Evolutionary conservation across 2,329 filamentous ascomycete genomes (phyloP), one percentile per base, ranked within the genome.

Genomic region (Alternaria consortialis): DNA sequence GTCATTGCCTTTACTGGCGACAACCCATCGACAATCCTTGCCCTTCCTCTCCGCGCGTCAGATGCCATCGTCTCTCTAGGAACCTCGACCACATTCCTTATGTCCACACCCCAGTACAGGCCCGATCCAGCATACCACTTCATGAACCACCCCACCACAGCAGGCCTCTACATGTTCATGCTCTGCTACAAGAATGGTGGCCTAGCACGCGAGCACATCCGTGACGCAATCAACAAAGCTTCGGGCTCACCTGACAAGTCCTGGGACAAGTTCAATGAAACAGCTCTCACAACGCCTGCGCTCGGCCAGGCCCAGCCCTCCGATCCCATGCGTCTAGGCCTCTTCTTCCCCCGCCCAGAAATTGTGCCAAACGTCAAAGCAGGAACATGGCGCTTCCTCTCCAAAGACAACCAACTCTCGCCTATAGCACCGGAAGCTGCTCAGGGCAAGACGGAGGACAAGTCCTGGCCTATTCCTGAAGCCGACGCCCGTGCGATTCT

Each of bases 151-250:
- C 95, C 95, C 1, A 95, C 93, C 44, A 97, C 93, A 1, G 83
- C 89, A 0, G 93, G 91, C 1, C 87, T 97, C 62, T 97, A 97
- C 86, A 98, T 99, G 95, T 98, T 99, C 81, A 99, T 99, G 95
- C 88, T 99, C 36, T 99, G 95, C 85, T 99, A 98, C 84, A 98
- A 98, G 82, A 99, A 99, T 80, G 95, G 95, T 69, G 93, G 93
- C 2, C 88, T 98, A 1, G 94, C 95, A 2, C 91, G 95, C 44
- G 95, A 99, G 77, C 89, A 91, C 72, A 88, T 98, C 64, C 91
- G 95, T 56, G 93, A 99, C 75, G 85, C 87, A 0, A 87, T 98
- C 53, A 90, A 93, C 63, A 80, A 81, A 27, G 77, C 82, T 9
- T 76, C 79, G 31, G 68, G 79, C 5, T 52, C 64, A 29, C 42